Base-by-base conservation (phyloP, 768 basidiomycete genomes). In the Leccinum disarticulatum region DNA sequence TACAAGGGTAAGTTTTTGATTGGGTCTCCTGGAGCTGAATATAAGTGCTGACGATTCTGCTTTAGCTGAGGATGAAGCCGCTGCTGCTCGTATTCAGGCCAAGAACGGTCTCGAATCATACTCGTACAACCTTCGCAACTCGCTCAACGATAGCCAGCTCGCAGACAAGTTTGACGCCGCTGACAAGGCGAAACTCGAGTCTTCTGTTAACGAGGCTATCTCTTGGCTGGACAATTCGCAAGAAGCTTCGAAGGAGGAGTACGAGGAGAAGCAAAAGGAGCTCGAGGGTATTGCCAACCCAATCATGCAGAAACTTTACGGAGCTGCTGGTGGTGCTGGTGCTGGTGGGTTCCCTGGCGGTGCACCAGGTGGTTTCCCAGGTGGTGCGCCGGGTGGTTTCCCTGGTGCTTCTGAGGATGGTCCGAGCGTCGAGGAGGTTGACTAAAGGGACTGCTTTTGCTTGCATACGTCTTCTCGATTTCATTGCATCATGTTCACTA, bases 61-160 rank as follows among this genome's bases (percentile, higher is more conserved):
- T 31, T 59, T 61, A 87, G 88, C 86, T 63, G 92, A 93, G 83
- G 91, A 93, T 67, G 92, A 93, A 69, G 91, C 84, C 28, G 92
- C 91, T 43, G 87, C 91, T 60, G 79, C 87, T 54, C 91, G 93
- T 58, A 93, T 95, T 73, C 70, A 81, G 41, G 68, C 94, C 67
- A 96, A 96, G 88, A 98, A 98, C 77, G 86, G 80, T 49, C 84
- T 98, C 70, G 95, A 98, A 77, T 93, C 93, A 0, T 98, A 95
- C 74, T 74, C 94, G 6, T 98, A 96, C 86, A 95, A 94, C 79
- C 87, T 98, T 58, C 90, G 93, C 66, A 92, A 95, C 80, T 90
- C 93, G 22, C 74, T 96, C 59, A 82, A 73, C 59, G 92, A 94
- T 73, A 91, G 93, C 72, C 88, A 93, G 75, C 85, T 96, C 57